Evolutionary conservation across 2,329 filamentous ascomycete genomes (phyloP).

Genomic region (Calonectria honghensis): DNA sequence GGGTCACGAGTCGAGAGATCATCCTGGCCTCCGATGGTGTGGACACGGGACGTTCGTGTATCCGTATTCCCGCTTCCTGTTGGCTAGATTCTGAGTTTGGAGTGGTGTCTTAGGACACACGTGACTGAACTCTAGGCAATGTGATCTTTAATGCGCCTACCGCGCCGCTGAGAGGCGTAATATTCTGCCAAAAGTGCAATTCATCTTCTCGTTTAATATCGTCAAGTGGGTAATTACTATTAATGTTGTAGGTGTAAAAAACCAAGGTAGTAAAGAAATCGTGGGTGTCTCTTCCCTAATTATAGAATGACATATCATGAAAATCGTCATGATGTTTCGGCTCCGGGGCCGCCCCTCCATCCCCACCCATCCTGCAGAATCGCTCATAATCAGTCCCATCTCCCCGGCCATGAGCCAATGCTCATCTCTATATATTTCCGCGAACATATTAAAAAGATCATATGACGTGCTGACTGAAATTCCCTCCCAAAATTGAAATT

Average conservation of each 20-base stretch:
- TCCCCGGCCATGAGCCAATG: conserved; percentile 9
- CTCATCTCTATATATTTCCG: not conserved
- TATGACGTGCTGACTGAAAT: conserved; percentile 7
- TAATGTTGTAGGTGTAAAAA: not conserved
- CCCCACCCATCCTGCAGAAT: not conserved
- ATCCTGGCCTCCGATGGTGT: conserved; percentile 29
- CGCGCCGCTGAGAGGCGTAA: not conserved
- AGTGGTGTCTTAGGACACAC: conserved; percentile 35
- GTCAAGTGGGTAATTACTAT: conserved; percentile 10
- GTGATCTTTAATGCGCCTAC: conserved; percentile 15
- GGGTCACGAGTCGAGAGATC: conserved; percentile 23
- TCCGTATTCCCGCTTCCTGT: not conserved
- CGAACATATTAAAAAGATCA: conserved; percentile 9
- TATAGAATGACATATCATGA: conserved; percentile 20
- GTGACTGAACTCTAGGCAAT: conserved; percentile 36
- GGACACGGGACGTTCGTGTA: not conserved
- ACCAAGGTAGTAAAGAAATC: not conserved
- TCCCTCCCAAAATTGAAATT: not conserved
- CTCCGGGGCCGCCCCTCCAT: not conserved
- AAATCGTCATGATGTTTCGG: conserved; percentile 14
- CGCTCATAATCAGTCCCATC: conserved; percentile 4
- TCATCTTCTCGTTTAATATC: not conserved
- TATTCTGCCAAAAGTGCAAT: conserved; percentile 6
- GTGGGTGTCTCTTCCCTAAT: not conserved
- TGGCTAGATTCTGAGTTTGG: conserved; percentile 23